A percentile compares a stretch with the other conserved stretches of the same genome.
These are phyloP conservation scores for Flaveria ramosissima DNA, from an alignment of 129 eudicot genomes.

Conservation along the genomic window DNA sequence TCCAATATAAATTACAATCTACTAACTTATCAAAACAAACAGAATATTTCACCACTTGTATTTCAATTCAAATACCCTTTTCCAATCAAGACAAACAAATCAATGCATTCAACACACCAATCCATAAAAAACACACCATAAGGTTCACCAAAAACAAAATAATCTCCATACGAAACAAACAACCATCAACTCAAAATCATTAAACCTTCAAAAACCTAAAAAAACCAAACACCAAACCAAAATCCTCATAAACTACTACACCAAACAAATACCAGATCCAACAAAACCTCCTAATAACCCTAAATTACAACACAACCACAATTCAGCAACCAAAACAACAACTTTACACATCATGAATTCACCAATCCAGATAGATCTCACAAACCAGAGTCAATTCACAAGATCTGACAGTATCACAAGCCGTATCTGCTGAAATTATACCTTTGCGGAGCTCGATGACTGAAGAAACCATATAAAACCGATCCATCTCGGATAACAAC, in stretches of 20 bases:
- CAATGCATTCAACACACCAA: not conserved
- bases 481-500: slow-evolving; percentile 43
- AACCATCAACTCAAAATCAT: not conserved
- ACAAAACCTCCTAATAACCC: slow-evolving; percentile 20
- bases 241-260: not conserved
- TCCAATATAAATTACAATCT: not conserved
- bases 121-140: not conserved
- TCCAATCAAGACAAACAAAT: too few relatives aligned
- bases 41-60: not conserved
- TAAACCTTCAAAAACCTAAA: not conserved
- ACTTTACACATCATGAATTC: slow-evolving; percentile 10
- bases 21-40: not conserved
- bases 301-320: slow-evolving; percentile 13
- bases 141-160: not conserved
- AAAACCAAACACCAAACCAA: not conserved
- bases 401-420: slow-evolving; percentile 24
- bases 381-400: slow-evolving; percentile 22
- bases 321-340: not conserved
- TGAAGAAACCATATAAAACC: slow-evolving; percentile 50
- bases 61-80: too few relatives aligned
- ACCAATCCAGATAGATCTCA: slow-evolving; percentile 26
- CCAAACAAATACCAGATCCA: slow-evolving; percentile 24
- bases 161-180: not conserved
- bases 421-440: slow-evolving; percentile 31
- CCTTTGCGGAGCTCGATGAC: slow-evolving; percentile 65